These are phyloP conservation scores for Groenewaldozyma salmanticensis DNA, from an alignment of 805 yeast genomes.

Conservation along the genomic window DNA sequence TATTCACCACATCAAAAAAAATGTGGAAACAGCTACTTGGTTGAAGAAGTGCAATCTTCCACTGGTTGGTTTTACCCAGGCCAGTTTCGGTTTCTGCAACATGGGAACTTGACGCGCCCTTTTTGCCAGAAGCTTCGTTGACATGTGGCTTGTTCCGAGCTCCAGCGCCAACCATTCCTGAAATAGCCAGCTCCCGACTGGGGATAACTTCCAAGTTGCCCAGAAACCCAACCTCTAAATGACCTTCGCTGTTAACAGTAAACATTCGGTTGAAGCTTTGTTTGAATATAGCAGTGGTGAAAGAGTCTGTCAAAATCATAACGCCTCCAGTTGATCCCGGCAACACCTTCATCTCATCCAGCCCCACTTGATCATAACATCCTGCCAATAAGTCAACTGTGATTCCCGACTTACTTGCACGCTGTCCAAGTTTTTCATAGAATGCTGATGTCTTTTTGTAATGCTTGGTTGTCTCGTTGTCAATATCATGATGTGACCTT, in stretches of 20 bases:
- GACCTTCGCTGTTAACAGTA: slow-evolving; percentile 71
- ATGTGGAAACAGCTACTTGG: slow-evolving; percentile 75
- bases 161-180: slow-evolving; percentile 83
- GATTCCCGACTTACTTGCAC: slow-evolving; percentile 64
- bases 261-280: slow-evolving; percentile 79
- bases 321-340: slow-evolving; percentile 84
- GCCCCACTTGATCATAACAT: slow-evolving; percentile 92
- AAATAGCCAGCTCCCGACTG: slow-evolving; percentile 68
- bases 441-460: slow-evolving; percentile 75
- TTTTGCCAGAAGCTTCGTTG: slow-evolving; percentile 24
- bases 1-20: slow-evolving; percentile 59
- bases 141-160: slow-evolving; percentile 20
- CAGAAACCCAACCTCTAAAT: slow-evolving; percentile 70
- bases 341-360: slow-evolving; percentile 81
- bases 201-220: slow-evolving; percentile 76
- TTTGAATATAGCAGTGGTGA: slow-evolving; percentile 87
- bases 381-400: slow-evolving; percentile 87
- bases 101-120: slow-evolving; percentile 57
- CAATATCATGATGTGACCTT: slow-evolving; percentile 88
- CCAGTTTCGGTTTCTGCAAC: slow-evolving; percentile 85
- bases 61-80: slow-evolving; percentile 75
- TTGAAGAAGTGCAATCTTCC: slow-evolving; percentile 67
- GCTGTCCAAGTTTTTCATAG: slow-evolving; percentile 62
- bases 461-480: slow-evolving; percentile 77
- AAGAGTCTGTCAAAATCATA: slow-evolving; percentile 77